Evolutionary conservation across 768 basidiomycete species (phyloP).

Genomic region (Lactifluus piperatus): DNA sequence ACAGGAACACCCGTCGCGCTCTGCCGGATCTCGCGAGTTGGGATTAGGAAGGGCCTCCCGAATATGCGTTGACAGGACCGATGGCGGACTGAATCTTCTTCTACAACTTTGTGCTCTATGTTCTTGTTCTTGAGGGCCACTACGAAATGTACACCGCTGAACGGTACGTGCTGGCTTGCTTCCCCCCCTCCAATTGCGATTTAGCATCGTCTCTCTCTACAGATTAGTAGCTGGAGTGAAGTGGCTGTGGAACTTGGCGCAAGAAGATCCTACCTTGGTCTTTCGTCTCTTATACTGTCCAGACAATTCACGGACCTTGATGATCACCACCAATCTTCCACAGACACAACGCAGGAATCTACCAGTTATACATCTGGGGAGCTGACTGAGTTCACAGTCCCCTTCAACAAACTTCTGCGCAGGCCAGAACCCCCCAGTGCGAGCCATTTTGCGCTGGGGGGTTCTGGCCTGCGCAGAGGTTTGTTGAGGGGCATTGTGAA

Average conservation of each 20-base stretch:
- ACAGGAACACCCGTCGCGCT: neutral
- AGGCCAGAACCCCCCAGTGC: conserved; percentile 39
- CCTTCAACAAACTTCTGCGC: conserved; percentile 48
- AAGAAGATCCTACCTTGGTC: conserved; percentile 29
- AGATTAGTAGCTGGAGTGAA: conserved; percentile 21
- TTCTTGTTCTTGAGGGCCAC: too few species aligned
- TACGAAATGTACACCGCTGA: too few species aligned
- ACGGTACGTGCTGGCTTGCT: too few species aligned
- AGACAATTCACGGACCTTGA: neutral
- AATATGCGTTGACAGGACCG: too few species aligned
- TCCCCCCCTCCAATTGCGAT: too few species aligned
- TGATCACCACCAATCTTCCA: conserved; percentile 10
- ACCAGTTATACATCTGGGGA: conserved; percentile 30
- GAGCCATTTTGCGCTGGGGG: conserved; percentile 44
- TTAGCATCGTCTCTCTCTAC: too few species aligned
- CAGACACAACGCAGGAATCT: conserved; percentile 23
- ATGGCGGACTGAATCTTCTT: too few species aligned
- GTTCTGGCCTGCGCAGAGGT: conserved; percentile 38
- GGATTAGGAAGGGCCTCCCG: too few species aligned
- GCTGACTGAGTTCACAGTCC: conserved; percentile 69
- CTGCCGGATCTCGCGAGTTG: too few species aligned
- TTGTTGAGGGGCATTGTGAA: conserved; percentile 62
- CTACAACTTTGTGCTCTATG: too few species aligned
- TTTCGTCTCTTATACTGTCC: conserved; percentile 23
- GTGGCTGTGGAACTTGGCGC: conserved; percentile 61